phyloP scores from a whole-genome alignment of 345 rosid genomes.

The Gossypium rotundifolium region DNA sequence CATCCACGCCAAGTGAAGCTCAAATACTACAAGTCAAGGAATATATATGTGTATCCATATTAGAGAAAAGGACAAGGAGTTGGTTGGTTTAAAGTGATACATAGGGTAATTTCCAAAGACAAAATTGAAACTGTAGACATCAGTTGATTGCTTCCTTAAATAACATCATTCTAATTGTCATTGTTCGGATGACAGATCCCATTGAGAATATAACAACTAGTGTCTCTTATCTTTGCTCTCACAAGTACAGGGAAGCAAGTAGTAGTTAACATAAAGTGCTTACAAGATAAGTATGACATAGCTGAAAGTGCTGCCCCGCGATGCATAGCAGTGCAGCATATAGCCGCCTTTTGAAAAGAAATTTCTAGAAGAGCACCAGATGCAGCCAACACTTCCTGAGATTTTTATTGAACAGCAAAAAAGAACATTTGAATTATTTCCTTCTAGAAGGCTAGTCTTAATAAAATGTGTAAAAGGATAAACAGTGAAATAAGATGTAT shows the following conservation, averaged over 20 bases:
- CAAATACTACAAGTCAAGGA: background rate
- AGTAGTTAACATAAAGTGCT: constrained; percentile 13
- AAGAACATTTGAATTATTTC: constrained; percentile 6
- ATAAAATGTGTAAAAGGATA: background rate
- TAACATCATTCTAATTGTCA: background rate
- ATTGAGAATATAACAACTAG: too few species aligned
- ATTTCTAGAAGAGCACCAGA: constrained; percentile 75
- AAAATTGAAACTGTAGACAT: background rate
- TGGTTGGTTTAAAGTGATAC: background rate
- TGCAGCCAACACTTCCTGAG: constrained; percentile 71
- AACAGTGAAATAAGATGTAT: background rate
- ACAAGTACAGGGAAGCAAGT: background rate
- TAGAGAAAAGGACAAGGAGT: background rate
- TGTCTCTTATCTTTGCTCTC: background rate
- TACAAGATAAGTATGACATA: constrained; percentile 91
- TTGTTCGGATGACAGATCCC: background rate
- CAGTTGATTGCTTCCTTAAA: background rate
- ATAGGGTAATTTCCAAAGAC: background rate
- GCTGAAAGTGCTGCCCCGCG: constrained; percentile 96
- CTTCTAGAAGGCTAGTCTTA: background rate
- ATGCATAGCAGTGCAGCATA: constrained; percentile 98
- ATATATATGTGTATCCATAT: background rate
- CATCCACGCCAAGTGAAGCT: background rate
- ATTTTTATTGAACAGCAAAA: constrained; percentile 12
- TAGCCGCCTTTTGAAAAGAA: constrained; percentile 95